A percentile compares a stretch with the other conserved stretches of the same genome.
Evolutionary conservation across 768 basidiomycete genomes (phyloP).

Genomic region (Lactifluus echinatus): DNA sequence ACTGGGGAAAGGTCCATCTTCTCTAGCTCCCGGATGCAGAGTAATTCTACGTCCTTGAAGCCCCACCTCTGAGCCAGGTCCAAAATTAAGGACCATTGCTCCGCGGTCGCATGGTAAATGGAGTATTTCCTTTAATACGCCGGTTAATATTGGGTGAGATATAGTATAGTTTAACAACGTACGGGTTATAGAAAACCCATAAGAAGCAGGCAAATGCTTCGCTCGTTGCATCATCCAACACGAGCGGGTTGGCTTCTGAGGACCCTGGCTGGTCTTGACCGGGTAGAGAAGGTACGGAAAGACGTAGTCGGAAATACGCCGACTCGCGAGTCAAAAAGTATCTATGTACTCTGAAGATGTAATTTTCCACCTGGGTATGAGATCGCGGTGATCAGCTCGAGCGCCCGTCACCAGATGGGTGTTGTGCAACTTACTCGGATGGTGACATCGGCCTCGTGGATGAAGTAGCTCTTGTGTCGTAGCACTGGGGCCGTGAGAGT

Average conservation of each 20-base stretch:
- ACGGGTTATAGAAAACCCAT: slow-evolving; percentile 32
- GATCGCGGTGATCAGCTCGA: neutral
- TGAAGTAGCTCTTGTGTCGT: slow-evolving; percentile 8
- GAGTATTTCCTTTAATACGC: slow-evolving; percentile 28
- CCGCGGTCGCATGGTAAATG: slow-evolving; percentile 31
- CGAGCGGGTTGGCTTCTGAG: slow-evolving; percentile 26
- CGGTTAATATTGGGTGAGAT: neutral
- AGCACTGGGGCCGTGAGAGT: neutral
- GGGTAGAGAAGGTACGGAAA: neutral
- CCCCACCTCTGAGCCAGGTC: slow-evolving; percentile 33
- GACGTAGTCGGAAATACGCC: neutral
- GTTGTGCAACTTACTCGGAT: neutral
- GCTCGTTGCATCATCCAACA: slow-evolving; percentile 24
- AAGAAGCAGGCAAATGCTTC: slow-evolving; percentile 28
- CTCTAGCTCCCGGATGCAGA: slow-evolving; percentile 35
- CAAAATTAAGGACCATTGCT: slow-evolving; percentile 37
- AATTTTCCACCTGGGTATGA: slow-evolving; percentile 22
- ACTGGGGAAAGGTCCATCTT: slow-evolving; percentile 30
- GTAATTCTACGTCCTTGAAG: slow-evolving; percentile 32
- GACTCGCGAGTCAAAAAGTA: slow-evolving; percentile 15
- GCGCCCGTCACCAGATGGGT: neutral
- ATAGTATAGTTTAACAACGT: slow-evolving; percentile 6
- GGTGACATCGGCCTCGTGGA: slow-evolving; percentile 6
- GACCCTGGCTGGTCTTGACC: slow-evolving; percentile 25
- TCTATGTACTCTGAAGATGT: slow-evolving; percentile 7